A percentile compares a stretch with the other conserved stretches of the same genome.
Evolutionary conservation across 495 filamentous ascomycete species (phyloP).

Genomic region (Penicillium samsonianum): DNA sequence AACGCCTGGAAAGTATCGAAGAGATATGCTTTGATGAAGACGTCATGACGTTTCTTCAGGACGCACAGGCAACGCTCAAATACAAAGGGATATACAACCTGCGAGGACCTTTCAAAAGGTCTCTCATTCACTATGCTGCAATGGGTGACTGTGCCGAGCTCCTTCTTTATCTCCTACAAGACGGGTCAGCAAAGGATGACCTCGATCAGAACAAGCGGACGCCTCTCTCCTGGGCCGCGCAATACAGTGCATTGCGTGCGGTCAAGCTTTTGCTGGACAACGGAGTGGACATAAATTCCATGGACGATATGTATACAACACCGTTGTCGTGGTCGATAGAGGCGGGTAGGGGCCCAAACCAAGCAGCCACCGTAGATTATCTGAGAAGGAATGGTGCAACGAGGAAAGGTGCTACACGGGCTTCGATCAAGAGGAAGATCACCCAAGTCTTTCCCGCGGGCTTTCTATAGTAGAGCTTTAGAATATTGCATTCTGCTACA

Average conservation of each 20-base stretch:
- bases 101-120: neutral
- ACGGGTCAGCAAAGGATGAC: neutral
- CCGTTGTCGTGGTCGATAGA: too few species aligned
- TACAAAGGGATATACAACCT: neutral
- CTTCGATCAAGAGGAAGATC: too few species aligned
- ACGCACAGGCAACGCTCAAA: neutral
- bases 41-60: neutral
- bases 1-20: neutral
- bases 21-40: neutral
- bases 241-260: too few species aligned
- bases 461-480: too few species aligned
- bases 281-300: too few species aligned
- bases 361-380: too few species aligned
- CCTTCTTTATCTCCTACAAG: slow-evolving; percentile 4
- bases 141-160: slow-evolving; percentile 16
- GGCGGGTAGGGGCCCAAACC: too few species aligned
- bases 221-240: slow-evolving; percentile 14
- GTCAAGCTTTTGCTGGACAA: neutral
- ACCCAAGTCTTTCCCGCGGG: too few species aligned
- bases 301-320: too few species aligned
- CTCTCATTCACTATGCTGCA: slow-evolving; percentile 13
- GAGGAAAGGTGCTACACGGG: too few species aligned
- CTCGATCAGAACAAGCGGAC: slow-evolving; percentile 15
- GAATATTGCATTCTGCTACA: too few species aligned
- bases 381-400: too few species aligned